Evolutionary conservation across 2,329 filamentous ascomycete genomes (phyloP).

Genomic region (Exophiala viscosa): DNA sequence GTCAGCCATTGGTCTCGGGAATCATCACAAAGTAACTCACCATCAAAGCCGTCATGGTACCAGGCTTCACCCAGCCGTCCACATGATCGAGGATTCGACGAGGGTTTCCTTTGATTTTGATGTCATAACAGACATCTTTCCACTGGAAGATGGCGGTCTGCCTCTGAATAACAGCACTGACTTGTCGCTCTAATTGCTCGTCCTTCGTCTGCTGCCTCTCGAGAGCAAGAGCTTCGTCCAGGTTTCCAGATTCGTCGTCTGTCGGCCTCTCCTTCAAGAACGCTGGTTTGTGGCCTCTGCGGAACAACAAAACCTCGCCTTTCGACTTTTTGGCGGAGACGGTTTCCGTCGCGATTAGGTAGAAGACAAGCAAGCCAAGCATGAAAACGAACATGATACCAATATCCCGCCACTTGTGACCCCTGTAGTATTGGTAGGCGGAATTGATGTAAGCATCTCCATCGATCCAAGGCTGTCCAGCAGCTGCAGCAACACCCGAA

Average conservation of each 20-base stretch:
- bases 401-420: constrained; percentile 66
- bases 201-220: constrained; percentile 11
- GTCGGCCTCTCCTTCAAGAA: constrained; percentile 25
- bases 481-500: constrained; percentile 53
- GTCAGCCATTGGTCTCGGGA: not conserved
- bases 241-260: constrained; percentile 8
- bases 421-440: constrained; percentile 56
- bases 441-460: constrained; percentile 57
- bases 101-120: constrained; percentile 71
- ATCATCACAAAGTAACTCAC: constrained; percentile 27
- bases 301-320: constrained; percentile 73
- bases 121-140: constrained; percentile 77
- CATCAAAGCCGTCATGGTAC: constrained; percentile 88
- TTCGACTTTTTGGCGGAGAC: constrained; percentile 67
- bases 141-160: constrained; percentile 80
- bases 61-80: constrained; percentile 90
- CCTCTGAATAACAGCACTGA: constrained; percentile 36
- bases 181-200: constrained; percentile 14
- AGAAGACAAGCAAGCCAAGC: constrained; percentile 57
- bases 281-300: constrained; percentile 60
- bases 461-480: constrained; percentile 51
- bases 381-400: constrained; percentile 66
- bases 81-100: constrained; percentile 78
- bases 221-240: constrained; percentile 10
- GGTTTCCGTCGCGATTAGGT: constrained; percentile 63